These are phyloP conservation scores for Exutisphaerella laricina DNA, from an alignment of 2,329 filamentous ascomycete genomes.

Conservation along the genomic window DNA sequence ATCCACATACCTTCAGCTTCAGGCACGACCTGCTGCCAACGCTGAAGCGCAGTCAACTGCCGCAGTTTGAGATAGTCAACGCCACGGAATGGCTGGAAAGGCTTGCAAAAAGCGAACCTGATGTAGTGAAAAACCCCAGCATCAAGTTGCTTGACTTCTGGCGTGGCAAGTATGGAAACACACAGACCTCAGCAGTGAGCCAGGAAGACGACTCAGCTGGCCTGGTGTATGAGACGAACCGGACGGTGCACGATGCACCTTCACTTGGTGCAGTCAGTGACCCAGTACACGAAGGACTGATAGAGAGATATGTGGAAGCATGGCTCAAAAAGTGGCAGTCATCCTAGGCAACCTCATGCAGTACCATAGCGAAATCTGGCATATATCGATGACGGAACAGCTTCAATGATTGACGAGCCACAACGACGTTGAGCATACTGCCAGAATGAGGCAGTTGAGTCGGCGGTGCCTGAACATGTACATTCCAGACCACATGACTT, in stretches of 20 bases:
- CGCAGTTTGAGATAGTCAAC: conserved; percentile 20
- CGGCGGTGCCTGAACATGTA: too few species aligned
- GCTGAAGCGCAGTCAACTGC: conserved; percentile 18
- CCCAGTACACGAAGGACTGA: conserved; percentile 8
- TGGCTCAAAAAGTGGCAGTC: conserved; percentile 13
- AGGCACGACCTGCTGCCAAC: conserved; percentile 19
- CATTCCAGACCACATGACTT: too few species aligned
- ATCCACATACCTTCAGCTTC: conserved; percentile 25
- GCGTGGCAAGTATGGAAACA: conserved; percentile 12
- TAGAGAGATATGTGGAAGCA: conserved; percentile 10
- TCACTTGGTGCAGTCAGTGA: conserved; percentile 7
- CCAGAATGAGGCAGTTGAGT: too few species aligned
- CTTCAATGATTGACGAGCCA: too few species aligned
- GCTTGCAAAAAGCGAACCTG: conserved; percentile 16
- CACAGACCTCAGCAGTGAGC: neutral
- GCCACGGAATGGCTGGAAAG: conserved; percentile 14
- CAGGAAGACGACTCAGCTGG: conserved; percentile 5
- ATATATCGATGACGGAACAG: too few species aligned
- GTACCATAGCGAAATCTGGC: too few species aligned
- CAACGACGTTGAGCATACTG: too few species aligned
- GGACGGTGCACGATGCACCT: conserved; percentile 8
- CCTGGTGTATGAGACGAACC: conserved; percentile 9
- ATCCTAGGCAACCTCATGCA: neutral
- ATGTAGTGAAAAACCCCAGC: conserved; percentile 24
- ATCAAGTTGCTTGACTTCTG: conserved; percentile 31